Base-by-base conservation (phyloP, 441 rosid genomes). In the Geranium incanum region DNA sequence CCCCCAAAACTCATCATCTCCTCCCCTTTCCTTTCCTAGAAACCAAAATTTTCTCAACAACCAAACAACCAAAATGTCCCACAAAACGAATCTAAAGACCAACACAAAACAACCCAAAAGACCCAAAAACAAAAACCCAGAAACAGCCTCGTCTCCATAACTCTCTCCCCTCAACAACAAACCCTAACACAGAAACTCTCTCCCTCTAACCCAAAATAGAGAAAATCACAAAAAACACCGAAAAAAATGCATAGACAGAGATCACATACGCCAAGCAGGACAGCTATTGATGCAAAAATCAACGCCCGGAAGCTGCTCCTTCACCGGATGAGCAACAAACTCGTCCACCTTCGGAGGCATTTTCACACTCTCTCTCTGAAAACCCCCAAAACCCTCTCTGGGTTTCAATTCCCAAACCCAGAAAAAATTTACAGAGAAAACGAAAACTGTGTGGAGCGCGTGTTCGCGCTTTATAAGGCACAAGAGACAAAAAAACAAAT, bases 181-280 rank as follows among this genome's bases (percentile, higher is more conserved):
- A 50, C 50, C n/a, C 3, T n/a, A n/a, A 52, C 19, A n/a, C 18
- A 52, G 12, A 4, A 13, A 15, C 12, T 52, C 6, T 52, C 19
- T 52, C 9, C 11, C 45, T 41, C 45, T 41, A 41, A 41, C 45
- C 45, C 0, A 41, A 41, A 8, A 41, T 0, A 52, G 6, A 52
- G 55, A 16, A 65, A 68, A 39, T 39, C 55, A 45, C 55, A 11
- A 45, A 45, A 45, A 45, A 7, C 13, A 45, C 55, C 37, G 37
- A 68, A 4, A 8, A 13, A 43, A 0, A 57, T 6, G 57, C 1
- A 18, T 21, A 15, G 48, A n/a, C 15, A 62, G 70, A 75, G 23
- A 45, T 6, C 36, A 87, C 99, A 87, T 70, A 92, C 99, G 97
- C 97, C 94, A 94, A 72, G 85, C 92, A 71, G 99, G 99, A 55